phyloP scores from a whole-genome alignment of 345 rosid genomes.

The Capsella bursapastoris region DNA sequence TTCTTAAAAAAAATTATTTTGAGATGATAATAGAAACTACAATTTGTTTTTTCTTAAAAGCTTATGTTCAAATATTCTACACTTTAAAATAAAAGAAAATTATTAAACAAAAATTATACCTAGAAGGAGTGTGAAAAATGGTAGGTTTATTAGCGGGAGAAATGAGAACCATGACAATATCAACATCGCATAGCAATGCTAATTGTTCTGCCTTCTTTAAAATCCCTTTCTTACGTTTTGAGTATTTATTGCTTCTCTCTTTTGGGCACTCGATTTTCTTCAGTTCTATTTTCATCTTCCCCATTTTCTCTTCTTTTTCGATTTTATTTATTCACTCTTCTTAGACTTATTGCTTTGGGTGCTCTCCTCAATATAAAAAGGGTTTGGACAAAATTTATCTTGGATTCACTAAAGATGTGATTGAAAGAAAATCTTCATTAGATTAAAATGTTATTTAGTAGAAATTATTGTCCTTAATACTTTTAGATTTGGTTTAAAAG shows the following conservation, averaged over 20 bases:
- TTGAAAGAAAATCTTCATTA: slow-evolving; percentile 2
- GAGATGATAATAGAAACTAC: too few species aligned
- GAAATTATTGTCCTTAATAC: slow-evolving; percentile 1
- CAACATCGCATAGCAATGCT: slow-evolving; percentile 2
- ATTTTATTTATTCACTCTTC: background rate
- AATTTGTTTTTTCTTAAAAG: background rate
- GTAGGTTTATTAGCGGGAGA: slow-evolving; percentile 18
- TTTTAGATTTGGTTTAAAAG: background rate
- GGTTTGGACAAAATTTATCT: background rate
- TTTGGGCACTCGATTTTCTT: slow-evolving; percentile 32
- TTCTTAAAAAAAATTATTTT: too few species aligned
- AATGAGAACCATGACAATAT: slow-evolving; percentile 11
- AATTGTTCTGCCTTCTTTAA: slow-evolving; percentile 49
- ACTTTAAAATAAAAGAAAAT: too few species aligned
- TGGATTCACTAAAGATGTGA: background rate
- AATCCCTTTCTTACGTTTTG: slow-evolving; percentile 53
- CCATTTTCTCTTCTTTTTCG: slow-evolving; percentile 43
- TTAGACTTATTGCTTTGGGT: background rate
- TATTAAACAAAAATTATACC: background rate
- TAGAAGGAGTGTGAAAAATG: background rate
- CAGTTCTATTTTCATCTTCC: slow-evolving; percentile 47
- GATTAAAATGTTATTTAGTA: background rate
- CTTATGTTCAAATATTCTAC: background rate
- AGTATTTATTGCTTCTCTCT: slow-evolving; percentile 51
- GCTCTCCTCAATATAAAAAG: background rate